Conservation (phyloP, 2,329 filamentous ascomycete species). For the Trichoderma oligosporum region DNA sequence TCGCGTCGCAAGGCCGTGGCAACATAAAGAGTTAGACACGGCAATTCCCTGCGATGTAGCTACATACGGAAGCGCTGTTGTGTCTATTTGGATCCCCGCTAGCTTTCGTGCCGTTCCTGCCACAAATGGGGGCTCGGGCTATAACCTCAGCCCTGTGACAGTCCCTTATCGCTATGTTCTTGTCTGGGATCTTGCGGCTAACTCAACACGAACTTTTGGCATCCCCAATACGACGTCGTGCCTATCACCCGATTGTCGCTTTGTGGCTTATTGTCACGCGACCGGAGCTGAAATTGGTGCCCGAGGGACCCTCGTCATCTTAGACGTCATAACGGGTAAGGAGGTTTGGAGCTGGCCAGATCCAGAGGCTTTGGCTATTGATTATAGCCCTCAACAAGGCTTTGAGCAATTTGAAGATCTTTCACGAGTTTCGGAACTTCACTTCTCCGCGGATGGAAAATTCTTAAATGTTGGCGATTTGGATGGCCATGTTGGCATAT, state of each 20-base stretch:
- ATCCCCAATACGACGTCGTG: slow-evolving; percentile 39
- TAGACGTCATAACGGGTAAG: slow-evolving; percentile 37
- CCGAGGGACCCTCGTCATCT: slow-evolving; percentile 34
- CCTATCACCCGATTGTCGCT: slow-evolving; percentile 40
- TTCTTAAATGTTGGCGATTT: slow-evolving; percentile 36
- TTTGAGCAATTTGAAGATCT: slow-evolving; percentile 35
- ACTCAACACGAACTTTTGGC: slow-evolving; percentile 37
- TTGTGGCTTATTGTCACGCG: slow-evolving; percentile 39
- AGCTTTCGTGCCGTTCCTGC: slow-evolving; percentile 34
- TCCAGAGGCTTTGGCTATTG: slow-evolving; percentile 27
- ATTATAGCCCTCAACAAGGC: slow-evolving; percentile 25
- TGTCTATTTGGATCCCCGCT: slow-evolving; percentile 42
- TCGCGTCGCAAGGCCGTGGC: slow-evolving; percentile 36
- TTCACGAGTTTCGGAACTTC: slow-evolving; percentile 35
- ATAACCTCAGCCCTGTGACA: slow-evolving; percentile 33
- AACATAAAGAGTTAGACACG: slow-evolving; percentile 39
- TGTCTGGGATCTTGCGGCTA: slow-evolving; percentile 39
- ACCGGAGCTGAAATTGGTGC: slow-evolving; percentile 32
- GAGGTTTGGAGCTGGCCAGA: slow-evolving; percentile 40
- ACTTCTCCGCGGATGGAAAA: slow-evolving; percentile 38
- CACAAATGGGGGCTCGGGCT: slow-evolving; percentile 29
- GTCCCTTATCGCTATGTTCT: slow-evolving; percentile 37
- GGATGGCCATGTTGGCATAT: slow-evolving; percentile 36
- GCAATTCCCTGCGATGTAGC: slow-evolving; percentile 37
- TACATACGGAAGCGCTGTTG: slow-evolving; percentile 37